Conservation (phyloP, 805 yeast genomes). For the Ogataea trehalophila region DNA sequence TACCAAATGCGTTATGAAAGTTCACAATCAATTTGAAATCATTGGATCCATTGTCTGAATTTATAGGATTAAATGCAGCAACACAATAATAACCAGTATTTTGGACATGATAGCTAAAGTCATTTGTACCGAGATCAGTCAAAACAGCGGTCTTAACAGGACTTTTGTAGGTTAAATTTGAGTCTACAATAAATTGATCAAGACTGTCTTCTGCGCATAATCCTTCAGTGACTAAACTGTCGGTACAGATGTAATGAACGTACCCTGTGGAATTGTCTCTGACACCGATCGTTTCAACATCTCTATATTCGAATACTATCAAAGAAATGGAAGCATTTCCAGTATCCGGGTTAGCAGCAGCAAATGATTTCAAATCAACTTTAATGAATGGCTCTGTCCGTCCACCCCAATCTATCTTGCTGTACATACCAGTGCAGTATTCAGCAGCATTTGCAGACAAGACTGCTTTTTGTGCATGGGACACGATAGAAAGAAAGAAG, state of each 20-base stretch:
- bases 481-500: constrained; percentile 5
- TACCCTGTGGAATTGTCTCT: constrained; percentile 35
- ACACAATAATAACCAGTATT: constrained; percentile 92
- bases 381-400: constrained; percentile 56
- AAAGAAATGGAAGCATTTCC: constrained; percentile 51
- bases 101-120: constrained; percentile 57
- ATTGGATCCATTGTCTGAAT: constrained; percentile 16
- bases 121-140: constrained; percentile 53
- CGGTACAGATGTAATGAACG: constrained; percentile 70
- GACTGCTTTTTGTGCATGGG: constrained; percentile 41
- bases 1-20: constrained; percentile 90
- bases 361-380: constrained; percentile 35
- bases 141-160: constrained; percentile 55
- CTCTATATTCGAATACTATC: constrained; percentile 80
- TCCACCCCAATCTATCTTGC: constrained; percentile 86
- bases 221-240: constrained; percentile 48
- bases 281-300: constrained; percentile 64
- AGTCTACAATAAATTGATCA: constrained; percentile 59
- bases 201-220: constrained; percentile 51
- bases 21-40: constrained; percentile 64
- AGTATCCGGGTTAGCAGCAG: constrained; percentile 30
- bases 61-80: constrained; percentile 52
- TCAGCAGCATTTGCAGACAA: constrained; percentile 53
- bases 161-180: constrained; percentile 38
- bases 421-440: constrained; percentile 86